Conservation (phyloP, 306 rosid species). For the Prunus fruticosa region DNA sequence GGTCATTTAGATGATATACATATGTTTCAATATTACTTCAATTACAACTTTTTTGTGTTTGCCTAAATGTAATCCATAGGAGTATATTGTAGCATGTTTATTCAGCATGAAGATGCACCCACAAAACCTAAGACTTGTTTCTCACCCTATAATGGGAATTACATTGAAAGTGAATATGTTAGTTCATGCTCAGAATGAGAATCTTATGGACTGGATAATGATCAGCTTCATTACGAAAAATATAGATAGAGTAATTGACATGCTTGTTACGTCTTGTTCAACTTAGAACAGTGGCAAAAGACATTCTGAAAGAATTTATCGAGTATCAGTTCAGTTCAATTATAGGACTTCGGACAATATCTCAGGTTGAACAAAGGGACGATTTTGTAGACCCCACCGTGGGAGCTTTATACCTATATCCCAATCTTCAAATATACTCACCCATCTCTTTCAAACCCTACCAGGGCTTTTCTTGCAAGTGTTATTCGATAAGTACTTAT, state of each 20-base stretch:
- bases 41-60: neutral
- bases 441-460: neutral
- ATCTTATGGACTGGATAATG: neutral
- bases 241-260: neutral
- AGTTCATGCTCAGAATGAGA: neutral
- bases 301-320: neutral
- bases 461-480: neutral
- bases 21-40: neutral
- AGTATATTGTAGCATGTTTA: neutral
- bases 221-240: neutral
- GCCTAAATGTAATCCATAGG: neutral
- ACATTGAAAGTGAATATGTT: neutral
- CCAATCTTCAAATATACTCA: neutral
- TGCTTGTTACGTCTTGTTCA: neutral
- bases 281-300: neutral
- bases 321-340: neutral
- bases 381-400: conserved; percentile 2
- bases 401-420: neutral
- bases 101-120: neutral
- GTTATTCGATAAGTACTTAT: neutral
- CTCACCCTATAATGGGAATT: neutral
- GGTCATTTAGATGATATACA: neutral
- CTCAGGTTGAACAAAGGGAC: neutral
- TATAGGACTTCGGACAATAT: conserved; percentile 1
- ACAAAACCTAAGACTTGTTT: neutral